Evolutionary conservation across 1,284 basidiomycete species (phyloP), one percentile per base, ranked within the genome.

Genomic region (Ustilago esculenta): DNA sequence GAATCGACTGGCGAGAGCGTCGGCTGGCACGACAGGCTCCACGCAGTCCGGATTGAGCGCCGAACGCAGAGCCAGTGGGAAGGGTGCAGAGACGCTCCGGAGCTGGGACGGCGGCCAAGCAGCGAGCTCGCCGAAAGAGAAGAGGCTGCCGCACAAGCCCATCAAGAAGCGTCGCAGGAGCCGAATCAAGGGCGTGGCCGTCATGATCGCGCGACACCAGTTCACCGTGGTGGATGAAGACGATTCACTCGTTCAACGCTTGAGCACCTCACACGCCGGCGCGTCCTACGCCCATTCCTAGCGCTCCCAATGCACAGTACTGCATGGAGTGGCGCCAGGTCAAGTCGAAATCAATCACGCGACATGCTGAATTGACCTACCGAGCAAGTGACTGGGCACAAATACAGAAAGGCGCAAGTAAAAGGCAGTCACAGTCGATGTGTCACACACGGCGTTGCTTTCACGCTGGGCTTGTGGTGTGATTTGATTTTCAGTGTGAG

Each of bases 191-290:
- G 57, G 64, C 41, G 57, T 67, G 4, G 57, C 64, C 11, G 49
- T 67, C 21, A 55, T 60, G 52, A 48, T 60, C 9, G 64, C 51
- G 5, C 29, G 64, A 21, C 52, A 67, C 33, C 34, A 45, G 20
- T 67, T 67, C 35, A 60, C 64, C 2, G 64, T 67, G 12, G 64
- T 67, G 7, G 64, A 67, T 32, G 64, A 67, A 32, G 64, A 67
- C 23, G 57, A 67, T 33, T 67, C 64, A 20, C 32, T 67, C 14
- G 27, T 57, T 7, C 45, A 41, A 14, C 57, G 49, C 17, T 17
- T 46, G 14, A 42, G 33, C 43, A 2, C 37, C 36, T 25, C 32
- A 10, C 36, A 41, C 40, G 15, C 15, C 4, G 9, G n/a, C 21
- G 17, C 39, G 14, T 42, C 39, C 40, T 33, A 34, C 30, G 4